Base-by-base conservation (phyloP, 495 filamentous ascomycete species). In the Penicillium samsonianum region DNA sequence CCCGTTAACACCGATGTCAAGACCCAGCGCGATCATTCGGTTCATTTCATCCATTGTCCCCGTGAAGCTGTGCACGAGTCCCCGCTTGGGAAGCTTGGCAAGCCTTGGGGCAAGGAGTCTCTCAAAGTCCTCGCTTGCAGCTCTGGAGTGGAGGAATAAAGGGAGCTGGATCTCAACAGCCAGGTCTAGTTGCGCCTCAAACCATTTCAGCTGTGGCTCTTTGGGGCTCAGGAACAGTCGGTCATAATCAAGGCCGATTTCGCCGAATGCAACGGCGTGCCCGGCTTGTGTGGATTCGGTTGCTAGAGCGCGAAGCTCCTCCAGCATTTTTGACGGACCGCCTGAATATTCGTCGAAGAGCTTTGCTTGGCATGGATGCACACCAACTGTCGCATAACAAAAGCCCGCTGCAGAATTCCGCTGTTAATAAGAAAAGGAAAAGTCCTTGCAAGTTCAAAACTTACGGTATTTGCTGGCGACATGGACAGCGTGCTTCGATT, bases 191-290 rank as follows among this genome's bases (percentile, higher is more conserved):
- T 98, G 94, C 5, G 80, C 80, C 4, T 83, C 83, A 67, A 98
- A 98, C 58, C 90, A 95, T 61, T 89, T 86, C 8, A 92, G 79
- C 67, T 98, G 94, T 5, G 84, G 78, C 25, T 91, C 87, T 46
- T 84, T 87, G 1, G 83, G 78, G 63, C 84, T 89, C 64, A 92
- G 85, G 64, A 88, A 87, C 12, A 98, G 74, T 3, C 94, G 83
- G 72, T 98, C 94, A 67, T 98, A 98, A 73, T 98, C 94, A 1
- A 98, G 84, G 9, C 94, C 94, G 54, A 98, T 91, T 68, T 98
- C 94, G 41, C 94, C 94, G 67, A 97, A 96, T 20, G 94, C 95
- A 12, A 90, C 87, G 19, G 80, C 78, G 26, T 80, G 79, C 43
- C 80, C 84, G 26, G 71, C 65, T 45, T 70, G 63, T 63, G 70